These are phyloP conservation scores for Coemansia sp. DNA, from an alignment of 192 early-diverging fungal species.

Conservation along the genomic window DNA sequence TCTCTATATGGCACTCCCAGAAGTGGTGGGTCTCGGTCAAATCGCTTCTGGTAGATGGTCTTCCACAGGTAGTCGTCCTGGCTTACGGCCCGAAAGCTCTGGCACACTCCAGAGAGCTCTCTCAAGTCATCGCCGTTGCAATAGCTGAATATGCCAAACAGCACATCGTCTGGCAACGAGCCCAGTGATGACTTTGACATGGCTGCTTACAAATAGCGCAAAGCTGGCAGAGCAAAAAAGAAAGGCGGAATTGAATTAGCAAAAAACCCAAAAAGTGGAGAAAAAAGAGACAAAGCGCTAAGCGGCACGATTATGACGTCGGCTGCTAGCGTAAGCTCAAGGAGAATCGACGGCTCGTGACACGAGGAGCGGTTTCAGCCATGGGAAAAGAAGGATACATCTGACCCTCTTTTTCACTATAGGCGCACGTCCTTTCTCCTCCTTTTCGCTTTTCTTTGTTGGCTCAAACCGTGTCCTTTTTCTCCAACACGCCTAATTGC, in stretches of 20 bases:
- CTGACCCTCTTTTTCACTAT: not conserved
- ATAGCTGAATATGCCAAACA: constrained; percentile 22
- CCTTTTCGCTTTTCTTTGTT: not conserved
- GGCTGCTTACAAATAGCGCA: not conserved
- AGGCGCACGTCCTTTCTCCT: not conserved
- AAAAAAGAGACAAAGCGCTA: not conserved
- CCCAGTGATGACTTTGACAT: not conserved
- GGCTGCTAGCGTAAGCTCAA: not conserved
- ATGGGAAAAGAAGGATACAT: not conserved
- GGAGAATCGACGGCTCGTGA: not conserved
- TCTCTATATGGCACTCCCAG: constrained; percentile 10
- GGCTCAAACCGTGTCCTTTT: not conserved
- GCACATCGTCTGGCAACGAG: constrained; percentile 29
- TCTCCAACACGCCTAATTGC: not conserved
- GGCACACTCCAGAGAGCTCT: constrained; percentile 19
- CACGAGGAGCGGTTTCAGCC: not conserved
- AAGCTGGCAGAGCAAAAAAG: not conserved
- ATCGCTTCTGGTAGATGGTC: constrained; percentile 18
- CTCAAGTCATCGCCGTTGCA: constrained; percentile 45
- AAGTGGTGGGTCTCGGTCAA: constrained; percentile 2
- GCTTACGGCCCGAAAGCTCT: constrained; percentile 11
- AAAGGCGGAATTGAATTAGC: constrained; percentile 4
- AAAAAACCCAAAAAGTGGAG: not conserved
- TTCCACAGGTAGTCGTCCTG: constrained; percentile 39
- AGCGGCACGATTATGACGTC: constrained; percentile 10